Conservation (phyloP, 2,329 filamentous ascomycete genomes). For the Pseudogymnoascus pannorum region DNA sequence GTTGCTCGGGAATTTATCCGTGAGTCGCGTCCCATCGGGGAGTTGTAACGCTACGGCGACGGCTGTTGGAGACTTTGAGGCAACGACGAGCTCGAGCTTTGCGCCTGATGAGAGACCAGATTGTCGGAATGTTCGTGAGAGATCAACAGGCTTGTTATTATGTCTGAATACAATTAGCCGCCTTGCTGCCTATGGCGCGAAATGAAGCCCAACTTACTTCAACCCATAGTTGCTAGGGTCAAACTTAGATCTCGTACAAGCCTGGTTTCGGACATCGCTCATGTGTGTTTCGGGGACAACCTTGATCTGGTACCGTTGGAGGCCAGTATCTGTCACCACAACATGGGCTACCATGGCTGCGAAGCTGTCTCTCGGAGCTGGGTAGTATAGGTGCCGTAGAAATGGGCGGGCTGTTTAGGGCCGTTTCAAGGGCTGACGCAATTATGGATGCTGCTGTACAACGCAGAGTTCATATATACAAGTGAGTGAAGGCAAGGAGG, state of each 20-base stretch:
- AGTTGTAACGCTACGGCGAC: slow-evolving; percentile 87
- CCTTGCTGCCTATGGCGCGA: not conserved
- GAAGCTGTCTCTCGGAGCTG: not conserved
- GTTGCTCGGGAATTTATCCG: slow-evolving; percentile 81
- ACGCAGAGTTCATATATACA: not conserved
- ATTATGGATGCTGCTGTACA: not conserved
- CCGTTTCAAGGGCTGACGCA: not conserved
- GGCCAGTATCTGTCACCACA: slow-evolving; percentile 73
- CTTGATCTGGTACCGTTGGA: slow-evolving; percentile 73
- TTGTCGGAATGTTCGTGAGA: slow-evolving; percentile 76
- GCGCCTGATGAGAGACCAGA: slow-evolving; percentile 78
- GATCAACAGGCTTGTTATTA: slow-evolving; percentile 77
- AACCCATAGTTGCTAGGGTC: slow-evolving; percentile 66
- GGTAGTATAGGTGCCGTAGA: not conserved
- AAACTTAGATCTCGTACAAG: slow-evolving; percentile 64
- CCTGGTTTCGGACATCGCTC: slow-evolving; percentile 78
- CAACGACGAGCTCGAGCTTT: slow-evolving; percentile 84
- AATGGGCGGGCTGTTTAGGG: not conserved
- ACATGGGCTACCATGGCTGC: slow-evolving; percentile 75
- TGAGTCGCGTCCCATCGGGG: slow-evolving; percentile 63
- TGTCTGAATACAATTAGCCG: slow-evolving; percentile 42
- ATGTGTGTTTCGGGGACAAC: slow-evolving; percentile 75
- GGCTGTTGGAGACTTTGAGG: slow-evolving; percentile 75
- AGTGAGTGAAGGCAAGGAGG: not conserved
- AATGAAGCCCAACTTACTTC: slow-evolving; percentile 51